Evolutionary conservation across 2,329 filamentous ascomycete genomes (phyloP), one percentile per base, ranked within the genome.

Genomic region (Teratosphaeria nubilosa): DNA sequence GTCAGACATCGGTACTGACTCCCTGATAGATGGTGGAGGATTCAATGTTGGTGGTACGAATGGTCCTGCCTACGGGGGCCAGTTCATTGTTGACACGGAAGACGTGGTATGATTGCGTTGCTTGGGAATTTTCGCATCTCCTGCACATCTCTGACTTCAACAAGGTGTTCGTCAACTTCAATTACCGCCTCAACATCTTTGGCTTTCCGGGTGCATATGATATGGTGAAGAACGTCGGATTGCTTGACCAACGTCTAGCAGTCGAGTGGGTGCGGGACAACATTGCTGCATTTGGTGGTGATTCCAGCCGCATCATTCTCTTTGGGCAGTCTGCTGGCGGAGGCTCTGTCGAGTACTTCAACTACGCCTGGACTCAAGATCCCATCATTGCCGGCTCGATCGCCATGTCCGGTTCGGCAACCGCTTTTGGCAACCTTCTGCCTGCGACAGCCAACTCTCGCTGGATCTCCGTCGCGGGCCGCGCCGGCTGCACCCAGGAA

Each of bases 161-260:
- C 34, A 30, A 41, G 34, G 34, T 61, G 31, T 16, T 41, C 6
- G 77, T 86, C 55, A 81, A 77, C 68, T 80, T 86, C 68, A 82
- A 81, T 70, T 84, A 88, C 70, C 79, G 86, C 10, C 77, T 88
- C 54, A 83, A 84, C 2, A 80, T 82, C 5, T 79, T 90, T 66
- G 88, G 88, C 0, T 90, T 92, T 71, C 71, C 88, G 31, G 79
- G 82, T 10, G 84, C 79, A 16, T 70, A 70, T 10, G 64, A 81
- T 56, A 77, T 81, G 30, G 75, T 77, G 45, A 73, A 86, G 56
- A 78, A 78, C 56, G 55, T 67, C 20, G 77, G 76, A 14, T 67
- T 79, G 2, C 67, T 71, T 16, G 73, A 77, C 58, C 70, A 78
- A 61, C 73, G 77, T 48, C 63, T 77, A 59, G 76, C 72, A 0